Evolutionary conservation across 2,329 filamentous ascomycete species (phyloP), one percentile per base, ranked within the genome.

Genomic region (Botrytis porri): DNA sequence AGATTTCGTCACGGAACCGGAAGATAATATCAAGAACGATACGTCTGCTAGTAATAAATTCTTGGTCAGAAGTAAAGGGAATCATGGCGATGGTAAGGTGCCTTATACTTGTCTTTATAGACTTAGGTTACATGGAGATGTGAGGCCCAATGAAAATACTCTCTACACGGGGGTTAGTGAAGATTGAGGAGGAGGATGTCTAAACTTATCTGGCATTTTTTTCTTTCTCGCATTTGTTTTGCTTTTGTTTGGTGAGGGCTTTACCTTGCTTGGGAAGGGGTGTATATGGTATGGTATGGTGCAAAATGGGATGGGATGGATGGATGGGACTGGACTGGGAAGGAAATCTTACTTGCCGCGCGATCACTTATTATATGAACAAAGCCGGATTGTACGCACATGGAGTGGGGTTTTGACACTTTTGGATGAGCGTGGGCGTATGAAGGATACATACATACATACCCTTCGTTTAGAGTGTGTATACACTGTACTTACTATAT

Each of bases 31-130:
- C 4, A 73, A 43, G 20, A 70, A 82, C 37, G 64, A 72, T 59
- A 57, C 22, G 9, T 74, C 85, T 22, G 81, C 81, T 25, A 88
- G 88, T 7, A 84, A 85, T 65, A 82, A 86, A 14, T 79, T 92
- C 12, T 79, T 89, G 29, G 80, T 92, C 37, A 83, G 89, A 20
- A 86, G 87, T 2, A 80, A 85, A 72, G 87, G 82, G 77, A 92
- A 92, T 78, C 86, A 89, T 77, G 89, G 89, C 22, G 83, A 84
- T 16, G 79, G 78, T 39, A 82, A 70, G 1, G 76, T 79, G 2
- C 74, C 88, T 64, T 89, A 90, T 78, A 92, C 89, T 5, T 92
- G 90, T 79, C 86, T 92, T 77, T 92, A 92, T 81, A 83, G 89
- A 1, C 81, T 90, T n/a, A 83, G 85, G 72, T 73, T 92, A 62